Percentiles rank a stretch among this genome's conserved stretches.
Evolutionary conservation across 768 basidiomycete genomes (phyloP).

Genomic region (Rhizopogon sp.): DNA sequence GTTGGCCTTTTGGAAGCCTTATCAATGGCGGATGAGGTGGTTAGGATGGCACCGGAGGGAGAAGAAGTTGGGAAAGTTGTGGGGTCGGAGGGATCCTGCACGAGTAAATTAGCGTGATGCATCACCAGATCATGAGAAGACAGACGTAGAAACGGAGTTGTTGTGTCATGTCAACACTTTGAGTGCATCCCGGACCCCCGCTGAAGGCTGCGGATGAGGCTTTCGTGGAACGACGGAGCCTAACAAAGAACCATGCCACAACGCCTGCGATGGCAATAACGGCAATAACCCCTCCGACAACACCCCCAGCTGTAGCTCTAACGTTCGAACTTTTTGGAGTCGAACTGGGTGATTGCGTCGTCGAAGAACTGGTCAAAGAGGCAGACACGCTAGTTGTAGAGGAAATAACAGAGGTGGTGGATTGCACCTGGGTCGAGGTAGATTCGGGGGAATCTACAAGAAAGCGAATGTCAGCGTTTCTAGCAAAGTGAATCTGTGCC

Average conservation of each 20-base stretch:
- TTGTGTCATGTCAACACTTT: slow-evolving; percentile 14
- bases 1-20: slow-evolving; percentile 1
- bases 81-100: no score
- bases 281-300: slow-evolving; percentile 53
- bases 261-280: slow-evolving; percentile 38
- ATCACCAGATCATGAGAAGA: neutral
- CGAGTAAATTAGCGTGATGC: no score
- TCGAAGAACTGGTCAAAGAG: slow-evolving; percentile 9
- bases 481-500: neutral
- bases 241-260: slow-evolving; percentile 34
- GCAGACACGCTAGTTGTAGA: slow-evolving; percentile 11
- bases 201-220: slow-evolving; percentile 10
- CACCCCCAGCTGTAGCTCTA: slow-evolving; percentile 59
- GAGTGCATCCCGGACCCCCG: neutral
- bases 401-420: slow-evolving; percentile 13
- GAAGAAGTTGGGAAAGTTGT: slow-evolving; percentile 30
- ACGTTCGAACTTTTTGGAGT: slow-evolving; percentile 25
- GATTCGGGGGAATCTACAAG: slow-evolving; percentile 16
- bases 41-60: slow-evolving; percentile 8
- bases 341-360: slow-evolving; percentile 2
- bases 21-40: neutral
- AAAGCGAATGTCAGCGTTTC: neutral
- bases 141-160: slow-evolving; percentile 25
- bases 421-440: slow-evolving; percentile 22
- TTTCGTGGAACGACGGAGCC: slow-evolving; percentile 20